These are phyloP conservation scores for Taiozyma sp. DNA, from an alignment of 1,139 yeast genomes.

Conservation along the genomic window DNA sequence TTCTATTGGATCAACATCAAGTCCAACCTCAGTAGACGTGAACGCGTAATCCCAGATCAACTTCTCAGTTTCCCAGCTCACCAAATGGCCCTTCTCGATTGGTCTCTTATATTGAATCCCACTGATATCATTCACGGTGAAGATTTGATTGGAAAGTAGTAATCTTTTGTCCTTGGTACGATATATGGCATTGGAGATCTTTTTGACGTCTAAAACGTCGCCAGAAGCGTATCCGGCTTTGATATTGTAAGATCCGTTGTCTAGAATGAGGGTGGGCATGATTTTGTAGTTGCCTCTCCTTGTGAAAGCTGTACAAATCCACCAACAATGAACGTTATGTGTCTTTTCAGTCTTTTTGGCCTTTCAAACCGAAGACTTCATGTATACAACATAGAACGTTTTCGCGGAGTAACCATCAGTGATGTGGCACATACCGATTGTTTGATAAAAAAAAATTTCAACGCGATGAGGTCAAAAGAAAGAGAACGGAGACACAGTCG, in stretches of 20 bases:
- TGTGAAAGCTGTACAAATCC: neutral
- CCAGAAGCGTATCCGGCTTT: constrained; percentile 63
- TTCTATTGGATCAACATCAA: constrained; percentile 30
- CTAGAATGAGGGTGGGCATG: constrained; percentile 45
- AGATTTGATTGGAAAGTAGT: constrained; percentile 68
- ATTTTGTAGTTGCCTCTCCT: neutral
- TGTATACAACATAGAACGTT: too few species aligned
- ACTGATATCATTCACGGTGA: constrained; percentile 65
- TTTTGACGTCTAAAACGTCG: constrained; percentile 34
- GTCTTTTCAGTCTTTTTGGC: too few species aligned
- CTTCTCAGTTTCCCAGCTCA: constrained; percentile 89
- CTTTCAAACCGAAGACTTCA: too few species aligned
- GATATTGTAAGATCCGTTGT: constrained; percentile 84
- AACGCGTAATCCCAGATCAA: constrained; percentile 90
- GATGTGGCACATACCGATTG: neutral
- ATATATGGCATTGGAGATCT: constrained; percentile 65
- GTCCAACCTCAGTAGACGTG: constrained; percentile 30
- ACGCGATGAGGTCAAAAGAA: neutral
- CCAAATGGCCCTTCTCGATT: constrained; percentile 80
- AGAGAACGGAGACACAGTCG: neutral
- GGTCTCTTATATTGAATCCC: constrained; percentile 79
- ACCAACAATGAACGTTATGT: too few species aligned
- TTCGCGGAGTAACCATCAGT: too few species aligned
- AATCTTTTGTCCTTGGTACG: constrained; percentile 73
- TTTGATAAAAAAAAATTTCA: neutral